A percentile compares a stretch with the other conserved stretches of the same genome.
These are phyloP conservation scores for Protea cynaroides DNA, from an alignment of 164 flowering plant species.

Conservation along the genomic window DNA sequence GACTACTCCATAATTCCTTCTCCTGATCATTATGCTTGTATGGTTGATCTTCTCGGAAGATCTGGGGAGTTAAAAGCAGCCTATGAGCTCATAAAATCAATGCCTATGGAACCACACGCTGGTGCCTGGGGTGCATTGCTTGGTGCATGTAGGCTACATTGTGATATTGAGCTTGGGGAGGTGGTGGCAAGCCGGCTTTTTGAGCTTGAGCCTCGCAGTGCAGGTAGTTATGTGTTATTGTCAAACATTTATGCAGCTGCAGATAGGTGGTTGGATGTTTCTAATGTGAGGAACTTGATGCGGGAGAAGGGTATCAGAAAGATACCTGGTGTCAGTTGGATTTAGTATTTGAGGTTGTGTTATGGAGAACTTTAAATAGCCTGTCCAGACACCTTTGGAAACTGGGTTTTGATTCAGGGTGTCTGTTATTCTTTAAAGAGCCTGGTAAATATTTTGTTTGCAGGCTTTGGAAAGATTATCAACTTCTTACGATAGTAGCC, in stretches of 20 bases:
- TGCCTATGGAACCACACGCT: conserved; percentile 53
- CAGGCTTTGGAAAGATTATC: too few species aligned
- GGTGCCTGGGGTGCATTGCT: conserved; percentile 72
- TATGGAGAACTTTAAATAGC: too few species aligned
- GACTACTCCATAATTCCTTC: conserved; percentile 38
- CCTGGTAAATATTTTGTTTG: too few species aligned
- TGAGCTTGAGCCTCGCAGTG: conserved; percentile 52
- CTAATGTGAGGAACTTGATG: conserved; percentile 40
- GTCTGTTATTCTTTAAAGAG: too few species aligned
- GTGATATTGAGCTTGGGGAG: conserved; percentile 46
- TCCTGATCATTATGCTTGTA: conserved; percentile 59
- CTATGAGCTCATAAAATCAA: conserved; percentile 41
- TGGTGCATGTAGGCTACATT: conserved; percentile 46
- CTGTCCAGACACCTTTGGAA: too few species aligned
- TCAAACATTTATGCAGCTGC: conserved; percentile 63
- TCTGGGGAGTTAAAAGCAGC: conserved; percentile 44
- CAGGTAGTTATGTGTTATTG: conserved; percentile 49
- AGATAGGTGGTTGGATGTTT: conserved; percentile 53
- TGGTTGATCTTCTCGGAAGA: conserved; percentile 59
- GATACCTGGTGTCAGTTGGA: conserved; percentile 48
- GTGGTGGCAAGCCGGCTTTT: conserved; percentile 37
- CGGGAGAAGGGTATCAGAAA: conserved; percentile 37
- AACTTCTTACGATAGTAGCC: too few species aligned
- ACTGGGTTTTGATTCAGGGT: too few species aligned
- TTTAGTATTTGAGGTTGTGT: conserved; percentile 9